These are phyloP conservation scores for Candida tropicalis DNA, from an alignment of 1,139 yeast species.

Conservation along the genomic window DNA sequence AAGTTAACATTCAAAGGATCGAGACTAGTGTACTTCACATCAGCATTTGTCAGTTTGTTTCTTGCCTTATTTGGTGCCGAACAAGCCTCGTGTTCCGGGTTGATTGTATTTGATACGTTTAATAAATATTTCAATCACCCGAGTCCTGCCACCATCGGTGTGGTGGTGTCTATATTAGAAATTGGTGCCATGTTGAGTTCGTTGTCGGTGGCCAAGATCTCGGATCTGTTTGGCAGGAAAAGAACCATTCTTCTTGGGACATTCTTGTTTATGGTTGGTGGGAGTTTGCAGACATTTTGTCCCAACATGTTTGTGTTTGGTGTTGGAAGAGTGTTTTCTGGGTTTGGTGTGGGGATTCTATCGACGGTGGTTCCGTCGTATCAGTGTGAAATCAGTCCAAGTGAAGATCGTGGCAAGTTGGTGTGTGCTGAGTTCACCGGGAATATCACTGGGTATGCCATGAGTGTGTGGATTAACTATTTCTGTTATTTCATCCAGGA, in stretches of 20 bases:
- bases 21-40: constrained; percentile 66
- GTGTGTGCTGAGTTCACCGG: constrained; percentile 61
- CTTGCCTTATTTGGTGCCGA: constrained; percentile 88
- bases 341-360: constrained; percentile 55
- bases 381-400: constrained; percentile 59
- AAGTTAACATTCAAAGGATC: constrained; percentile 42
- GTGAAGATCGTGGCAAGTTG: constrained; percentile 55
- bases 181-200: constrained; percentile 55
- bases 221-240: constrained; percentile 51
- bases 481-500: constrained; percentile 51
- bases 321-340: constrained; percentile 53
- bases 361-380: constrained; percentile 57
- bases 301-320: constrained; percentile 45
- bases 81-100: constrained; percentile 89
- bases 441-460: constrained; percentile 52
- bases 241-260: constrained; percentile 53
- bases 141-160: constrained; percentile 47
- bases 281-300: constrained; percentile 50
- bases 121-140: constrained; percentile 47
- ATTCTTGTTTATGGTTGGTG: constrained; percentile 51
- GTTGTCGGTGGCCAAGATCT: constrained; percentile 47
- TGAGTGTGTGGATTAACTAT: constrained; percentile 60
- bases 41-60: constrained; percentile 80
- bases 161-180: constrained; percentile 54
- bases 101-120: constrained; percentile 52